phyloP scores from a whole-genome alignment of 805 yeast genomes.

The Nakazawaea wyomingensis region DNA sequence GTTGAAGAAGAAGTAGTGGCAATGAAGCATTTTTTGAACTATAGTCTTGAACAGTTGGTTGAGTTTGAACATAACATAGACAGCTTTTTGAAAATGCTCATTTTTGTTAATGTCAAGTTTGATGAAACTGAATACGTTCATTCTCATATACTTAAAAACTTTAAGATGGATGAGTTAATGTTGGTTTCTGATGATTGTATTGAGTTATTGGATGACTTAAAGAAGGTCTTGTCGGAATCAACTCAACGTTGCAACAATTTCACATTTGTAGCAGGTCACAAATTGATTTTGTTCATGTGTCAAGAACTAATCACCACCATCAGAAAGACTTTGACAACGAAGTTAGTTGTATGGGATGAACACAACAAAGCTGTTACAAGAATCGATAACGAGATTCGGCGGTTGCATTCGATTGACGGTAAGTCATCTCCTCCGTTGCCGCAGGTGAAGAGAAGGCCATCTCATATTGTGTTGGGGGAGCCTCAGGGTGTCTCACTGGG shows the following conservation, averaged over 20 bases:
- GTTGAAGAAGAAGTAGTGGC: slow-evolving; percentile 32
- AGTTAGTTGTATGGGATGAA: slow-evolving; percentile 5
- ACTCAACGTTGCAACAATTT: not conserved
- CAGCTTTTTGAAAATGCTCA: slow-evolving; percentile 31
- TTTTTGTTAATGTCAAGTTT: slow-evolving; percentile 29
- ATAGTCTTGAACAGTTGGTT: slow-evolving; percentile 37
- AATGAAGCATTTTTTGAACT: slow-evolving; percentile 43
- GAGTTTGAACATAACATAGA: slow-evolving; percentile 25
- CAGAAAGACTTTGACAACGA: not conserved
- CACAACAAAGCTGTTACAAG: not conserved
- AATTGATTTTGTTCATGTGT: slow-evolving; percentile 7
- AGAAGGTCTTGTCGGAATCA: not conserved
- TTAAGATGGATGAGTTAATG: slow-evolving; percentile 14
- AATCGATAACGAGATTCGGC: slow-evolving; percentile 1
- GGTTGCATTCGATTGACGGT: slow-evolving; percentile 7
- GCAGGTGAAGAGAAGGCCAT: not conserved
- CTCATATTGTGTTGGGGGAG: not conserved
- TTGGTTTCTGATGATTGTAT: not conserved
- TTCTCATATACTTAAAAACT: slow-evolving; percentile 3
- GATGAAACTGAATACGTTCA: slow-evolving; percentile 25
- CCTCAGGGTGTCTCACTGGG: too few species aligned
- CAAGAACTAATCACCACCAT: slow-evolving; percentile 4
- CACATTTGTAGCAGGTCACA: not conserved
- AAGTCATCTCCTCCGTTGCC: not conserved
- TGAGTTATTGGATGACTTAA: not conserved